Percentiles rank a stretch among this genome's conserved stretches.
Evolutionary conservation across 2,329 filamentous ascomycete species (phyloP).

Genomic region (Malbranchea zuffiana): DNA sequence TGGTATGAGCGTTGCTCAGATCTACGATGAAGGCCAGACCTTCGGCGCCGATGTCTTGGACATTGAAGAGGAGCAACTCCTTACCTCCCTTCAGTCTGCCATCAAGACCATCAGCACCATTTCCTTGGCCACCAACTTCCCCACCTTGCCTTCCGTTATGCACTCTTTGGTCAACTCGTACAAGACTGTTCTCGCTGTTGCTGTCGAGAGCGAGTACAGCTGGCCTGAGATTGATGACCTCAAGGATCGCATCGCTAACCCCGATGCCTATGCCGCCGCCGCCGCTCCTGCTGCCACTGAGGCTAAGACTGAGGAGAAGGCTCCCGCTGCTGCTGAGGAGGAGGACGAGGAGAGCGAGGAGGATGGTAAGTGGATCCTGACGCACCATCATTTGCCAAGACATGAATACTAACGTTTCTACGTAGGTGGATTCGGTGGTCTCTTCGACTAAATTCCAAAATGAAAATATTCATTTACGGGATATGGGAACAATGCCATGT

Average conservation of each 20-base stretch:
- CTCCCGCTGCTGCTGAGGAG: conserved; percentile 43
- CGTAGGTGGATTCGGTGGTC: conserved; percentile 58
- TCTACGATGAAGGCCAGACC: conserved; percentile 94
- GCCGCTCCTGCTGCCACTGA: conserved; percentile 58
- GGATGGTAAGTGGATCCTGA: too few species aligned
- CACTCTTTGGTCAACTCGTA: conserved; percentile 95
- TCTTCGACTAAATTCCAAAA: conserved; percentile 53
- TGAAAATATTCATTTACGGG: conserved; percentile 15
- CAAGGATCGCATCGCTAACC: conserved; percentile 99
- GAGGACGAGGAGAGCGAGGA: conserved; percentile 55
- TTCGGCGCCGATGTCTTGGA: conserved; percentile 82
- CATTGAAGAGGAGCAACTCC: conserved; percentile 88
- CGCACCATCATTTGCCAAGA: too few species aligned
- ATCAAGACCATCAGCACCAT: conserved; percentile 79
- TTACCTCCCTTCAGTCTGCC: conserved; percentile 68
- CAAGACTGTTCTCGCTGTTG: conserved; percentile 79
- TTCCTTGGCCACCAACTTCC: conserved; percentile 89
- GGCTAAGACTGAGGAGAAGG: conserved; percentile 41
- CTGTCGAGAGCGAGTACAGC: conserved; percentile 78
- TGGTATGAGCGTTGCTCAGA: conserved; percentile 90
- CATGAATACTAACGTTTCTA: conserved; percentile 2
- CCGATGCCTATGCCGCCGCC: conserved; percentile 82
- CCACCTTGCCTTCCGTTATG: conserved; percentile 88
- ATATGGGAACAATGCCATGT: conserved; percentile 26
- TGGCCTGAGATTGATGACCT: conserved; percentile 95